A percentile compares a stretch with the other conserved stretches of the same genome.
Conservation (phyloP, 2,329 filamentous ascomycete genomes). For the Lanzia echinophila region DNA sequence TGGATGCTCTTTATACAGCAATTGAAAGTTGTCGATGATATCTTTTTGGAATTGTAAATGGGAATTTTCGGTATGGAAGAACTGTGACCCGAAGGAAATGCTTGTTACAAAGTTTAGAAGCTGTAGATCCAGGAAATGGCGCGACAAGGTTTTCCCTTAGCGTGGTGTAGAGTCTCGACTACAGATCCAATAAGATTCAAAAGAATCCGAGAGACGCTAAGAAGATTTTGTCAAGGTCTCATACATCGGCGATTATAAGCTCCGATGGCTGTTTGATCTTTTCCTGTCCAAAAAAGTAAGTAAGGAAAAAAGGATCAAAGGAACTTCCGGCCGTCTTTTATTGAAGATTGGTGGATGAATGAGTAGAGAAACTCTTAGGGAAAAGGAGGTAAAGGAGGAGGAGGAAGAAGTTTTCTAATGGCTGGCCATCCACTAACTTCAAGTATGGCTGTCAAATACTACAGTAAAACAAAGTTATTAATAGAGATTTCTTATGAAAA, state of each 20-base stretch:
- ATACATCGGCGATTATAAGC: slow-evolving; percentile 7
- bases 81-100: slow-evolving; percentile 10
- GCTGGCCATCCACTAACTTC: too few relatives aligned
- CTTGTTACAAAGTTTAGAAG: slow-evolving; percentile 6
- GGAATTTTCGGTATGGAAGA: slow-evolving; percentile 12
- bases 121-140: neutral
- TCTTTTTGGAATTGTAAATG: neutral
- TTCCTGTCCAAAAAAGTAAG: too few relatives aligned
- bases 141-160: neutral
- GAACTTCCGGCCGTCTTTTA: too few relatives aligned
- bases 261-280: neutral
- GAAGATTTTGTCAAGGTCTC: neutral
- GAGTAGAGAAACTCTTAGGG: neutral
- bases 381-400: too few relatives aligned
- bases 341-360: neutral
- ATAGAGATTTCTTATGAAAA: too few relatives aligned
- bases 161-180: too few relatives aligned
- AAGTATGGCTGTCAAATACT: too few relatives aligned
- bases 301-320: too few relatives aligned
- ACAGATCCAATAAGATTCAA: neutral
- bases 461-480: too few relatives aligned
- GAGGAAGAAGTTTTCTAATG: too few relatives aligned
- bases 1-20: slow-evolving; percentile 4
- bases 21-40: neutral
- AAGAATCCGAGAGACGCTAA: too few relatives aligned